Conservation (phyloP, 2,329 filamentous ascomycete species). For the Alternaria hordeiaustralica region DNA sequence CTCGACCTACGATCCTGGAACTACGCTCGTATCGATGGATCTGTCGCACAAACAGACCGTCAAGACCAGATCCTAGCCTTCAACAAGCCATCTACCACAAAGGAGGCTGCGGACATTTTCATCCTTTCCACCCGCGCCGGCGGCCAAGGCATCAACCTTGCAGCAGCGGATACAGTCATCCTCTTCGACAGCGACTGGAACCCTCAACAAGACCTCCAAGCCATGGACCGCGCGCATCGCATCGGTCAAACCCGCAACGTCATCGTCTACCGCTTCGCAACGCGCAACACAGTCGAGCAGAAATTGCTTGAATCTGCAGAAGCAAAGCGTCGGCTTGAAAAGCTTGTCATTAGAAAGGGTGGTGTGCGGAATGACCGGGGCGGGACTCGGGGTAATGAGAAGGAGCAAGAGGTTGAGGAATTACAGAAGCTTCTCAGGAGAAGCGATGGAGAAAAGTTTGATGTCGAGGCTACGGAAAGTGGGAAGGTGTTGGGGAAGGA, state of each 20-base stretch:
- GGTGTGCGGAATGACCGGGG: constrained; percentile 63
- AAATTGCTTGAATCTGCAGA: constrained; percentile 85
- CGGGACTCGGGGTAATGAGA: constrained; percentile 56
- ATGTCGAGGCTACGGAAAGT: constrained; percentile 62
- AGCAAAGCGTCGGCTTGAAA: constrained; percentile 89
- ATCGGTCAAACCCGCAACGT: constrained; percentile 94
- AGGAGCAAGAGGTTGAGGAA: constrained; percentile 56
- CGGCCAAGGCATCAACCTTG: constrained; percentile 93
- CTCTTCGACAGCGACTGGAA: constrained; percentile 94
- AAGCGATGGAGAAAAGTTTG: constrained; percentile 74
- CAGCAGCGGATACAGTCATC: constrained; percentile 89
- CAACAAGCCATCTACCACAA: constrained; percentile 47
- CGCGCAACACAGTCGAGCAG: constrained; percentile 91
- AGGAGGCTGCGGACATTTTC: constrained; percentile 69
- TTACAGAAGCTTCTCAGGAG: constrained; percentile 54
- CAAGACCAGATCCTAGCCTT: constrained; percentile 58
- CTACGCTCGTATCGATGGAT: constrained; percentile 89
- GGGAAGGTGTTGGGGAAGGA: constrained; percentile 73
- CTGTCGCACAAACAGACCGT: constrained; percentile 71
- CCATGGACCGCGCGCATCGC: constrained; percentile 91
- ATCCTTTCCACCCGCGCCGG: constrained; percentile 89
- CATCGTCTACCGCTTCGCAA: constrained; percentile 91
- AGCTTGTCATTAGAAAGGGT: constrained; percentile 94
- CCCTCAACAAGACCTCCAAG: constrained; percentile 94
- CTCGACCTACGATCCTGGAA: constrained; percentile 80